These are phyloP conservation scores for Saksenaea oblongispora DNA, from an alignment of 371 early-diverging fungal species.

Conservation along the genomic window DNA sequence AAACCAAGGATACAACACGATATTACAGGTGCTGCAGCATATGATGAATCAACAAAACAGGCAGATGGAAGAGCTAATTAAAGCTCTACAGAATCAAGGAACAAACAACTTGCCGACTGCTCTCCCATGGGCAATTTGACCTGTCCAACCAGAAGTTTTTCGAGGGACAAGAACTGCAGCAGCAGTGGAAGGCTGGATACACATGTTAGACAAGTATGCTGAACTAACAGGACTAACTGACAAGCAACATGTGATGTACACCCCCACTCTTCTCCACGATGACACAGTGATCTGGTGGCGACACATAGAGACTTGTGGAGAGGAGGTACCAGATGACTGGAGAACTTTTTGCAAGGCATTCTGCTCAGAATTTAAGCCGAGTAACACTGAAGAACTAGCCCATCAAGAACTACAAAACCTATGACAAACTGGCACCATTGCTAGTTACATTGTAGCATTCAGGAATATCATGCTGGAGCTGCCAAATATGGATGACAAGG, in stretches of 20 bases:
- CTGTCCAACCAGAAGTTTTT: slow-evolving; percentile 4
- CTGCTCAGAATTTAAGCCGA: neutral
- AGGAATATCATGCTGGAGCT: slow-evolving; percentile 15
- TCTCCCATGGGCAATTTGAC: too few relatives aligned
- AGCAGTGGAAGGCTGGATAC: slow-evolving; percentile 10
- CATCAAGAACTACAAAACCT: neutral
- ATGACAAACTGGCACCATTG: neutral
- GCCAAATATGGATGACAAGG: too few relatives aligned
- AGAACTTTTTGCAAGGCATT: neutral
- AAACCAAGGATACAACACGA: too few relatives aligned
- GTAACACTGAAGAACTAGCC: slow-evolving; percentile 3
- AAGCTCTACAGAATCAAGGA: too few relatives aligned
- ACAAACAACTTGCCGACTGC: too few relatives aligned
- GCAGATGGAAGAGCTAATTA: too few relatives aligned
- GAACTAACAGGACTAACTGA: neutral
- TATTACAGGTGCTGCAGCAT: too few relatives aligned
- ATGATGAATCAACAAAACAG: too few relatives aligned
- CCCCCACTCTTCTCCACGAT: neutral
- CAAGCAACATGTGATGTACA: neutral
- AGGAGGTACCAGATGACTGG: neutral
- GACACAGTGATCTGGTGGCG: slow-evolving; percentile 1
- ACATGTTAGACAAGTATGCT: slow-evolving; percentile 2
- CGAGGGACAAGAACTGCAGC: neutral
- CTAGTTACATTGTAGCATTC: slow-evolving; percentile 5
- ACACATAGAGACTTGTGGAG: neutral